Base-by-base conservation (phyloP, 768 basidiomycete species). In the Termitomyces sp. region DNA sequence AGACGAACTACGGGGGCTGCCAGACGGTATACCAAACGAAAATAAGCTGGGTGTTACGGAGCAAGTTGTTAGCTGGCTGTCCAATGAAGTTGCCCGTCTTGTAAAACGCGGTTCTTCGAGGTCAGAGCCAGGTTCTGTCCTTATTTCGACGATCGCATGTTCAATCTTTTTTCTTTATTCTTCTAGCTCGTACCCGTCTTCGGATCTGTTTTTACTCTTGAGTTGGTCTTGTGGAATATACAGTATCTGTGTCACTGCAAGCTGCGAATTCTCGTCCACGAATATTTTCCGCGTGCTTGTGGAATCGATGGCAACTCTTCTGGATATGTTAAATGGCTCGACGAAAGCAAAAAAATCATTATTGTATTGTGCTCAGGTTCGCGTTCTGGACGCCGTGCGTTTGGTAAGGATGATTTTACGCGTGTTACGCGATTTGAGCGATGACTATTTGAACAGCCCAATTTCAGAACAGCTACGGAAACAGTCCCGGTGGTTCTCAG, bases 61-160 rank as follows among this genome's bases (percentile, higher is more conserved):
- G 62, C 81, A 87, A 62, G 79, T 94, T 15, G 68, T 92, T 33
- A 88, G 81, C 40, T 95, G 91, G 91, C 71, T 91, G 7, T 76
- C 81, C 6, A 76, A 76, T 42, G 91, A 96, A 65, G 82, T 84
- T 1, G 76, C 76, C 4, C 79, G 75, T 43, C 73, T 87, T 18
- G 70, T 80, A 3, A 86, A 81, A 61, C 74, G 75, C 33, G 71
- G 76, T 7, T 70, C 74, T 25, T 68, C 82, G 59, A 82, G 81
- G 89, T 91, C 56, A 62, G 82, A 69, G 40, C 47, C 27, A 46
- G 40, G 50, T 56, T 53, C 46, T 43, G 58, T 48, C 51, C 46
- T n/a, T 22, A 48, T 22, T 22, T 32, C 22, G 46, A 31, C 46
- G 9, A 45, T 33, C 38, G 43, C 32, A 16, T 29, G 35, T 50